Evolutionary conservation across 192 early-diverging fungal species (phyloP).

Genomic region (Phycomyces blakesleeanus): DNA sequence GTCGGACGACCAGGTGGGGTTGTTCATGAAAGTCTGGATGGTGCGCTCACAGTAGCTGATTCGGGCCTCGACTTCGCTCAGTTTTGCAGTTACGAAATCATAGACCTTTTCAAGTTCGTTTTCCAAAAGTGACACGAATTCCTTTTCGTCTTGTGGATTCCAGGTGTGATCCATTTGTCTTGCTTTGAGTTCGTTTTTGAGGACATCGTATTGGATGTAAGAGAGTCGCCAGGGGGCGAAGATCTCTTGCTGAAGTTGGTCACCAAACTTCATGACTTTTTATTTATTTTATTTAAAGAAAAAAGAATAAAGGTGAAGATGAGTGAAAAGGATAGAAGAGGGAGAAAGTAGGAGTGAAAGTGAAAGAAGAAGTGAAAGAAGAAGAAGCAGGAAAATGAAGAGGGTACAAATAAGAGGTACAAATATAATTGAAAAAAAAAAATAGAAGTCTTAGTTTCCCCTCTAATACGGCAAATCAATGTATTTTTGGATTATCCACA

Average conservation of each 20-base stretch:
- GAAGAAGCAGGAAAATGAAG: background rate
- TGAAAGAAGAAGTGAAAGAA: slow-evolving; percentile 7
- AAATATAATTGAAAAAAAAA: background rate
- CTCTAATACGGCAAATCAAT: too few species aligned
- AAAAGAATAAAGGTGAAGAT: slow-evolving; percentile 2
- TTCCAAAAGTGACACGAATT: slow-evolving; percentile 77
- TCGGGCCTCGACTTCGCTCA: slow-evolving; percentile 69
- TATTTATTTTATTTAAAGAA: background rate
- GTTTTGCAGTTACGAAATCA: slow-evolving; percentile 70
- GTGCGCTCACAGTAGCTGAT: slow-evolving; percentile 66
- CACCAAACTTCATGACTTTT: slow-evolving; percentile 81
- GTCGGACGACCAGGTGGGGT: slow-evolving; percentile 48
- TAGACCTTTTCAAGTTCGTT: slow-evolving; percentile 86
- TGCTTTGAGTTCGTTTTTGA: slow-evolving; percentile 80
- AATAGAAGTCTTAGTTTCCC: background rate
- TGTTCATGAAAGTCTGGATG: slow-evolving; percentile 45
- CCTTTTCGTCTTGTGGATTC: slow-evolving; percentile 65
- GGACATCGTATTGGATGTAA: slow-evolving; percentile 76
- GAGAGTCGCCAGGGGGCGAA: slow-evolving; percentile 78
- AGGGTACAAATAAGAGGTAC: too few species aligned
- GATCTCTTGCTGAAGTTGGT: slow-evolving; percentile 63
- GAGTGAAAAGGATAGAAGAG: background rate
- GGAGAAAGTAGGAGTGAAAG: background rate
- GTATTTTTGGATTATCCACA: too few species aligned
- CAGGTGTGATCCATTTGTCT: slow-evolving; percentile 55